phyloP scores from a whole-genome alignment of 169 alveolate genomes.

The Cryptosporidium ryanae region DNA sequence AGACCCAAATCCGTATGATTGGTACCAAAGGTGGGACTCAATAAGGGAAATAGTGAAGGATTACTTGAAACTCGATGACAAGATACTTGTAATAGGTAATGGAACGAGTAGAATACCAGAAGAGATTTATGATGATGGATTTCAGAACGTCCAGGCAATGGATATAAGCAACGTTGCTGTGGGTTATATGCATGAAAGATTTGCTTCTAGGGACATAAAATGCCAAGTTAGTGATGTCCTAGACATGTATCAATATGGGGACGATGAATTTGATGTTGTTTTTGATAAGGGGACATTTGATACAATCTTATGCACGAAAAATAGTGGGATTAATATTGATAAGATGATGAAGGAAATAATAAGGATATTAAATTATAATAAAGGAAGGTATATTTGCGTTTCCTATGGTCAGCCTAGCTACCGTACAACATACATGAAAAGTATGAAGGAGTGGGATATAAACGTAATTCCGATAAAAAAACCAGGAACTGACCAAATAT shows the following conservation, averaged over 20 bases:
- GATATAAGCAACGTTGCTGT: conserved; percentile 81
- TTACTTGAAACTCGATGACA: conserved; percentile 82
- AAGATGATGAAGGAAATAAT: conserved; percentile 87
- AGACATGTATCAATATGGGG: conserved; percentile 83
- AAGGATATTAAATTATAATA: conserved; percentile 65
- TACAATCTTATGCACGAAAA: conserved; percentile 91
- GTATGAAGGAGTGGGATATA: conserved; percentile 63
- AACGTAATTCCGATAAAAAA: conserved; percentile 47
- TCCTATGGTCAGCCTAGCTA: conserved; percentile 91
- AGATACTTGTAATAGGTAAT: conserved; percentile 88
- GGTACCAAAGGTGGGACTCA: conserved; percentile 91
- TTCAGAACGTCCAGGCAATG: conserved; percentile 83
- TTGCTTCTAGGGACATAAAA: conserved; percentile 59
- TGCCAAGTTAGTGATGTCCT: conserved; percentile 85
- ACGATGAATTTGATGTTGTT: conserved; percentile 86
- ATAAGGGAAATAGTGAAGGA: conserved; percentile 86
- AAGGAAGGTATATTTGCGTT: conserved; percentile 89
- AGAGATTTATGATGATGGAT: conserved; percentile 92
- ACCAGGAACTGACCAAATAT: conserved; percentile 48
- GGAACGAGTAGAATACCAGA: conserved; percentile 92
- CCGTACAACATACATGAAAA: conserved; percentile 83
- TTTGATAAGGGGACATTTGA: conserved; percentile 92
- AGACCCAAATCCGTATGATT: conserved; percentile 93
- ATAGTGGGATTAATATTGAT: conserved; percentile 87
- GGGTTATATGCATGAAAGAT: conserved; percentile 63